Percentiles rank a stretch among this genome's conserved stretches.
These are phyloP conservation scores for Opeltia flavorubescens DNA, from an alignment of 495 filamentous ascomycete species.

Conservation along the genomic window DNA sequence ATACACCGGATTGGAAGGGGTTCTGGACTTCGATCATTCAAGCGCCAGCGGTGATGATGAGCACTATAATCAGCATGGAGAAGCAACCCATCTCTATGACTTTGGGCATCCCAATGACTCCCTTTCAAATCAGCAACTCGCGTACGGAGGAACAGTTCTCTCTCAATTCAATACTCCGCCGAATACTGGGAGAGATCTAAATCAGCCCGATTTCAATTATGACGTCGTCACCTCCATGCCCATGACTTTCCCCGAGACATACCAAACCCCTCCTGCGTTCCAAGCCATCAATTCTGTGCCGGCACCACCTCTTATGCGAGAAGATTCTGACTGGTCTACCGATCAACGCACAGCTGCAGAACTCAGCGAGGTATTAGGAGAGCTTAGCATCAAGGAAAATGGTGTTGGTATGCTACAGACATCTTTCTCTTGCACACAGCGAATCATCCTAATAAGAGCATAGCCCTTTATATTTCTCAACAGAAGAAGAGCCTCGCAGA, in stretches of 20 bases:
- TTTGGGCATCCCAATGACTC: conserved; percentile 7
- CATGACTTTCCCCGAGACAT: conserved; percentile 4
- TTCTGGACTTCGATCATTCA: conserved; percentile 25
- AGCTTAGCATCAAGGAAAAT: conserved; percentile 73
- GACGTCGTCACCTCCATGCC: conserved; percentile 14
- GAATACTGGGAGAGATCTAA: conserved; percentile 17
- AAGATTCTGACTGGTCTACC: conserved; percentile 17
- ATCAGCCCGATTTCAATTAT: conserved; percentile 14
- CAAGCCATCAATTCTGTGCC: conserved; percentile 2
- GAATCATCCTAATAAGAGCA: conserved; percentile 15
- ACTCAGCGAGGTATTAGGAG: conserved; percentile 68
- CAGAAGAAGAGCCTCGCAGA: conserved; percentile 51
- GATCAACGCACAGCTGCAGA: conserved; percentile 57
- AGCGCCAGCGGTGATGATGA: conserved; percentile 35
- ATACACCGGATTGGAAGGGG: conserved; percentile 18
- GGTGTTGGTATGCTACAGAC: conserved; percentile 57
- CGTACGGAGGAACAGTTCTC: conserved; percentile 17
- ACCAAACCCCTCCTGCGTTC: conserved; percentile 7
- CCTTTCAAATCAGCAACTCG: conserved; percentile 12
- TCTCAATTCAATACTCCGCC: conserved; percentile 21
- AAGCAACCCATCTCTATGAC: conserved; percentile 16
- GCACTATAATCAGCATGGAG: conserved; percentile 35
- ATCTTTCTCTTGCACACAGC: conserved; percentile 7
- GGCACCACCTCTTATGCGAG: neutral
- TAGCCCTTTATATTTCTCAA: conserved; percentile 76